These are phyloP conservation scores for Tulasnella sp. DNA, from an alignment of 768 basidiomycete species.

Conservation along the genomic window DNA sequence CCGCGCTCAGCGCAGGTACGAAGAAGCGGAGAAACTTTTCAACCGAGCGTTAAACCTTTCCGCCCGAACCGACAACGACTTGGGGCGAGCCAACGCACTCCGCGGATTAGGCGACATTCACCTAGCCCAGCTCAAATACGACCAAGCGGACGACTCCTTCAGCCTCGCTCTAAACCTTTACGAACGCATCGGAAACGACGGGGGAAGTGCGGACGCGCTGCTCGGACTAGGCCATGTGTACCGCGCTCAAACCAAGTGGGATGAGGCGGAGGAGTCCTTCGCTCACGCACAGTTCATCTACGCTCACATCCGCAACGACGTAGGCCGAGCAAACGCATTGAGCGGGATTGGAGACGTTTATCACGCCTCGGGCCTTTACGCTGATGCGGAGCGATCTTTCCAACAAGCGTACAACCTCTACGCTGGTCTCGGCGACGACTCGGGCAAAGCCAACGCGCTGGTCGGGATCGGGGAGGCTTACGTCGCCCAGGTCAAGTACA, in stretches of 20 bases:
- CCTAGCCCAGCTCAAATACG: not conserved
- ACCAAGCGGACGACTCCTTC: not conserved
- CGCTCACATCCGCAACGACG: not conserved
- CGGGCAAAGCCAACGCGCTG: not conserved
- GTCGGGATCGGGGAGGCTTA: not conserved
- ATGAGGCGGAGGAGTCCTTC: not conserved
- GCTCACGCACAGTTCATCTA: not conserved
- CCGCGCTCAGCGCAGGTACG: not conserved
- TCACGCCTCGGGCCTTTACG: not conserved
- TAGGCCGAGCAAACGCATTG: not conserved
- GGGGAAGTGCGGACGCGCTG: not conserved
- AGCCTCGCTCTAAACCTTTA: not conserved
- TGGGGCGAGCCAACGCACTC: not conserved
- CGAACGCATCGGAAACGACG: not conserved
- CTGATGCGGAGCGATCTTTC: not conserved
- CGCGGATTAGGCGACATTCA: not conserved
- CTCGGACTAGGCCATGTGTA: not conserved
- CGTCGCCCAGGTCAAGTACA: not conserved
- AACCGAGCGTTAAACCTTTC: not conserved
- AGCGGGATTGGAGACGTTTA: not conserved
- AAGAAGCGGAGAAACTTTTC: not conserved
- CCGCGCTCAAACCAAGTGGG: not conserved
- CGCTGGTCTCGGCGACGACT: not conserved
- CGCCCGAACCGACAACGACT: not conserved
- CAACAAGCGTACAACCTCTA: not conserved